Conservation (phyloP, 2,329 filamentous ascomycete species). For the Penicillium sp. region DNA sequence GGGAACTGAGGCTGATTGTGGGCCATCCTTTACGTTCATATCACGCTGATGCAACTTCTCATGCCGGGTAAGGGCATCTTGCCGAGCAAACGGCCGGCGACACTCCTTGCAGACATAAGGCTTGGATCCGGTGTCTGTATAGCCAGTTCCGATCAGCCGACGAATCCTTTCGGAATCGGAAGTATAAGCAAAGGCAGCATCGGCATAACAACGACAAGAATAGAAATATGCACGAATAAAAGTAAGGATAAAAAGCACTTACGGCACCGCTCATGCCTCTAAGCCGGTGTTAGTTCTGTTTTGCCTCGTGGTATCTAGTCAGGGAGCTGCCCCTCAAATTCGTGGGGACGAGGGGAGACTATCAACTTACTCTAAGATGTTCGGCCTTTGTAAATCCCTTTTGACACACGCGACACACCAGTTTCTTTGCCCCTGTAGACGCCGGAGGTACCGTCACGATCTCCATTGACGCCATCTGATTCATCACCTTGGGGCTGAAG, state of each 20-base stretch:
- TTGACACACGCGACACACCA: constrained; percentile 42
- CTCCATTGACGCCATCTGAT: constrained; percentile 8
- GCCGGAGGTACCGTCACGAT: constrained; percentile 10
- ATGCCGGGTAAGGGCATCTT: constrained; percentile 48
- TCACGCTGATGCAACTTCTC: constrained; percentile 42
- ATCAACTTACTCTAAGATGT: constrained; percentile 40
- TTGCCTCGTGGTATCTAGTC: not conserved
- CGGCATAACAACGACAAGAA: not conserved
- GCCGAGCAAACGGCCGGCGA: constrained; percentile 42
- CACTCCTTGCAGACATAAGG: constrained; percentile 45
- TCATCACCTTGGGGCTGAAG: not conserved
- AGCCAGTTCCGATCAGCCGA: constrained; percentile 20
- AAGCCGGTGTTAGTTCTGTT: constrained; percentile 7
- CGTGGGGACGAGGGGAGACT: constrained; percentile 11
- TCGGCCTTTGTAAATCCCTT: constrained; percentile 45
- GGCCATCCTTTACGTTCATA: constrained; percentile 20
- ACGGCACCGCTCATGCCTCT: constrained; percentile 49
- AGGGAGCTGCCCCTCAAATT: constrained; percentile 9
- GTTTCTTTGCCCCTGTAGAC: constrained; percentile 24
- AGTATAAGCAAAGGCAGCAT: not conserved
- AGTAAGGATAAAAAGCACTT: constrained; percentile 19
- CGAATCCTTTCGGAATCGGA: constrained; percentile 1
- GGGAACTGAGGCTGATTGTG: constrained; percentile 9
- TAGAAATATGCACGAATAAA: not conserved
- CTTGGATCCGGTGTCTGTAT: constrained; percentile 42